phyloP scores from a whole-genome alignment of 441 rosid species.

The Bocquillonia castaneifolia region DNA sequence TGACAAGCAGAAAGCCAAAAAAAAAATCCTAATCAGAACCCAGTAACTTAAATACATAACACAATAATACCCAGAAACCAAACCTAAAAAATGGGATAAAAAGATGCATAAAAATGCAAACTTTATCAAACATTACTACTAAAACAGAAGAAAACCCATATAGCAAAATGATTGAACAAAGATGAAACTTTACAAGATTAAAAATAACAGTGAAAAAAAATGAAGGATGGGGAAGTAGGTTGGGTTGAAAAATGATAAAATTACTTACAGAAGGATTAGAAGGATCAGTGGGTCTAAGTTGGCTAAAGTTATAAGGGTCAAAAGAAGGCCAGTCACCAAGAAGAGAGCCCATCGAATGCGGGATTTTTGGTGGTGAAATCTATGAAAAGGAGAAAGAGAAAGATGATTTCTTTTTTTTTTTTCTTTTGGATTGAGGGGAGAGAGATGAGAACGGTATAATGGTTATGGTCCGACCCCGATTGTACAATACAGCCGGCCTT shows the following conservation, averaged over 20 bases:
- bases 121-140: background rate
- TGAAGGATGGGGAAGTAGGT: background rate
- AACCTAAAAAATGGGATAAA: conserved; percentile 1
- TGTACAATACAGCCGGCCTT: too few species aligned
- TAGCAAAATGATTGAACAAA: background rate
- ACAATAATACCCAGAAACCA: conserved; percentile 19
- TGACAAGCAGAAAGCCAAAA: background rate
- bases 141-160: background rate
- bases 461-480: background rate
- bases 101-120: conserved; percentile 4
- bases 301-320: conserved; percentile 83
- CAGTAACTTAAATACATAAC: conserved; percentile 1
- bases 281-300: conserved; percentile 81
- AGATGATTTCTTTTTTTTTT: too few species aligned
- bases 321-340: conserved; percentile 74
- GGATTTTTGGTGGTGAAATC: conserved; percentile 31
- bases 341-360: conserved; percentile 57
- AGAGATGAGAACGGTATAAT: background rate
- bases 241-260: background rate
- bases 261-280: conserved; percentile 66
- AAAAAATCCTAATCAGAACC: background rate
- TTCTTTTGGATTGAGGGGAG: too few species aligned
- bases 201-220: background rate
- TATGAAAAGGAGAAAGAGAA: conserved; percentile 18
- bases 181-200: background rate